A percentile compares a stretch with the other conserved stretches of the same genome.
phyloP scores from a whole-genome alignment of 2,329 filamentous ascomycete species.

The Botrytis elliptica region DNA sequence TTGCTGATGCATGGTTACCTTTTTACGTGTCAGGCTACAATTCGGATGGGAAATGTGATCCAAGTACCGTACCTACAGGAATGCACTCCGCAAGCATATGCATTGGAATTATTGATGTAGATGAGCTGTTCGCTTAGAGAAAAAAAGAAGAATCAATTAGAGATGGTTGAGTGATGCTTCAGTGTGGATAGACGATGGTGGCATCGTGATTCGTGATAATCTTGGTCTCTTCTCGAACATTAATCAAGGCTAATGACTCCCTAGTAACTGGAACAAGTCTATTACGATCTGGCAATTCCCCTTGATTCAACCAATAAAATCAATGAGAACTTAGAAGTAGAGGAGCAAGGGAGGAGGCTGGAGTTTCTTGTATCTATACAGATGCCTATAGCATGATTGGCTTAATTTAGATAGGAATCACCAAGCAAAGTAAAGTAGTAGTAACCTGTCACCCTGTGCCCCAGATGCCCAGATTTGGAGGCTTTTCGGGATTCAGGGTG shows the following conservation, averaged over 20 bases:
- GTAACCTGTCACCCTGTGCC: neutral
- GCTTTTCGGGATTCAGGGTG: neutral
- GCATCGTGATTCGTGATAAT: neutral
- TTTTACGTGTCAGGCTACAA: conserved; percentile 24
- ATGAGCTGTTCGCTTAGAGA: conserved; percentile 13
- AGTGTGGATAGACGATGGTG: neutral
- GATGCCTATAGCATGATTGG: neutral
- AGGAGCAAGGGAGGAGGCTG: neutral
- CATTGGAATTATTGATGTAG: neutral
- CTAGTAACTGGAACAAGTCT: neutral
- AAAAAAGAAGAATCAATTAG: neutral
- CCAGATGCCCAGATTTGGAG: neutral
- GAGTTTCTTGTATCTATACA: neutral
- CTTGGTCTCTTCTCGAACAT: neutral
- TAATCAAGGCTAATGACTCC: neutral
- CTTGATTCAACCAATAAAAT: neutral
- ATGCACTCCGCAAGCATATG: conserved; percentile 20
- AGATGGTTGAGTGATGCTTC: neutral
- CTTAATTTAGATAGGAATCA: neutral
- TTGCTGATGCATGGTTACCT: neutral
- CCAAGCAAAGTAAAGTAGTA: neutral
- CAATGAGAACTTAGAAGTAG: neutral
- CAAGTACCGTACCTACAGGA: neutral
- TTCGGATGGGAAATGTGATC: conserved; percentile 13
- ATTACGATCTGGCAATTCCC: neutral